Base-by-base conservation (phyloP, 2,329 filamentous ascomycete species). In the Aspergillus sp. region DNA sequence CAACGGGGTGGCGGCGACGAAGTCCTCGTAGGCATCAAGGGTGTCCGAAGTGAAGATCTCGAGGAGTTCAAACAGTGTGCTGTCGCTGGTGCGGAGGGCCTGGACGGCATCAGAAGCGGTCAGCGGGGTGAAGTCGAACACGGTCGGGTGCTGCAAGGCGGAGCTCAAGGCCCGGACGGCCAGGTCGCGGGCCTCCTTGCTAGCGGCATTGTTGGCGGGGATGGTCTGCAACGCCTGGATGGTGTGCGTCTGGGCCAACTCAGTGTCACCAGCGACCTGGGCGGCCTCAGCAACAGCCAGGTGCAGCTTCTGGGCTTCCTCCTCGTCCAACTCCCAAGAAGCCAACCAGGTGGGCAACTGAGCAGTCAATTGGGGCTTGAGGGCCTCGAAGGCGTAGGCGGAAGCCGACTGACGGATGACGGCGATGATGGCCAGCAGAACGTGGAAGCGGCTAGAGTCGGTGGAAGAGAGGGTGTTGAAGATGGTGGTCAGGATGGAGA, bases 21-120 rank as follows among this genome's bases (percentile, higher is more conserved):
- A 97, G 71, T 95, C 90, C 68, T 89, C 87, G 75, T 93, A 95
- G 70, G 95, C 89, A 65, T 97, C 90, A 43, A 96, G 82, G 57
- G 90, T 86, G 69, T 97, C 90, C 61, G 93, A 86, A 56, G 88
- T 87, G 71, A 97, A 96, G 62, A 97, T 88, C 61, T 96, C 90
- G 44, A 98, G 86, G 32, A 98, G 81, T 71, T 97, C 89, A 59
- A 88, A 90, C 71, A 91, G 88, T 52, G 86, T 77, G 48, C 87
- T 81, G 63, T 96, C 87, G 40, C 87, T 88, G 61, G 91, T 85
- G 64, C 83, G 82, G 39, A 98, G 83, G 11, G 88, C 86, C 71
- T 96, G 90, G 51, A 98, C 82, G 53, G 85, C 85, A 62, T 87
- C 82, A 51, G 85, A 79, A 33, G 77, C 75, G 40, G 82, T 85